Conservation (phyloP, 805 yeast genomes). For the Wickerhamomyces bisporus region DNA sequence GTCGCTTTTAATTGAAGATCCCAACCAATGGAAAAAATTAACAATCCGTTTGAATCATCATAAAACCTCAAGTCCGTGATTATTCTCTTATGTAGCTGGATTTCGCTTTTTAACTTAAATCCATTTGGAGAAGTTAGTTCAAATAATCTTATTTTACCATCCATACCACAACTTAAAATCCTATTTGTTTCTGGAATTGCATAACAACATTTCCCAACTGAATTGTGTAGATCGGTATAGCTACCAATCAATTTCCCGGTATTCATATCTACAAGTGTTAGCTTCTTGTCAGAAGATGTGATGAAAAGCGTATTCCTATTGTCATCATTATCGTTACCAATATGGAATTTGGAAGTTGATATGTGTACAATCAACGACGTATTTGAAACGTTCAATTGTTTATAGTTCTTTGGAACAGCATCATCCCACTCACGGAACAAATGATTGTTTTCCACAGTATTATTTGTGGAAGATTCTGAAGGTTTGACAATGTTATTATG, state of each 20-base stretch:
- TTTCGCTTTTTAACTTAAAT: conserved; percentile 10
- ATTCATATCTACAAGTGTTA: conserved; percentile 14
- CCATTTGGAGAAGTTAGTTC: conserved; percentile 9
- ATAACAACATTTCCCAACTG: conserved; percentile 32
- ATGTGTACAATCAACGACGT: conserved; percentile 18
- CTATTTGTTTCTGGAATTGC: conserved; percentile 21
- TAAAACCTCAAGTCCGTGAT: conserved; percentile 30
- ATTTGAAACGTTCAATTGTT: neutral
- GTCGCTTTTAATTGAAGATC: conserved; percentile 42
- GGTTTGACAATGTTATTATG: conserved; percentile 3
- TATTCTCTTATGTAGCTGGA: conserved; percentile 34
- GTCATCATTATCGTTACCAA: conserved; percentile 5
- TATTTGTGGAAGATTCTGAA: neutral
- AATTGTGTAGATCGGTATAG: conserved; percentile 11
- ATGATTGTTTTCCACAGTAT: conserved; percentile 5
- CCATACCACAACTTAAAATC: conserved; percentile 46
- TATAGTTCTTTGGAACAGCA: neutral
- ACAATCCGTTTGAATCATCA: conserved; percentile 21
- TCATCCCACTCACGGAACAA: conserved; percentile 2
- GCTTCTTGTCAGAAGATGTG: conserved; percentile 15
- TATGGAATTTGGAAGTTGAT: conserved; percentile 17
- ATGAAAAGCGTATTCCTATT: conserved; percentile 11
- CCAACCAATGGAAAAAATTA: conserved; percentile 54
- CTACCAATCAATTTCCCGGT: conserved; percentile 2
- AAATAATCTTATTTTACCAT: conserved; percentile 37